A percentile compares a stretch with the other conserved stretches of the same genome.
Evolutionary conservation across 202 grass and related monocot species (phyloP).

Genomic region (Panicum virgatum): DNA sequence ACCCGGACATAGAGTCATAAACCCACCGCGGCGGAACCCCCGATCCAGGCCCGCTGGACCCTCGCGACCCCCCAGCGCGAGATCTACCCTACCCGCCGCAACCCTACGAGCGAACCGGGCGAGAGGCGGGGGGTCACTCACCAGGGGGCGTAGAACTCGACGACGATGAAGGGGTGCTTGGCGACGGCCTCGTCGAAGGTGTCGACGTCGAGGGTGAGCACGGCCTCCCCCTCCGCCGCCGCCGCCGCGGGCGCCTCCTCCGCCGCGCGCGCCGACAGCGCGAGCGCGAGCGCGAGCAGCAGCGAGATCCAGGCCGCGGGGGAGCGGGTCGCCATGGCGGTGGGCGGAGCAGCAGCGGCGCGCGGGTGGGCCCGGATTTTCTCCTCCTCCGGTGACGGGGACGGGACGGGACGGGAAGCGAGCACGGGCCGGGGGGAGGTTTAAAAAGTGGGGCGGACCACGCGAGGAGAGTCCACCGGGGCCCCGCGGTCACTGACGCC

Average conservation of each 20-base stretch:
- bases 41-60: conserved; percentile 12
- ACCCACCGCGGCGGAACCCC: background rate
- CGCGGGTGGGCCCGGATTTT: background rate
- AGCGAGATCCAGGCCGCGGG: conserved; percentile 67
- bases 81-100: conserved; percentile 32
- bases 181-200: conserved; percentile 73
- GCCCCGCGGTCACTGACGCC: rapidly evolving
- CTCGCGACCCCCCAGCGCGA: background rate
- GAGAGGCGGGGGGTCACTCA: conserved; percentile 29
- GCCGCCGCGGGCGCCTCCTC: conserved; percentile 26
- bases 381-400: background rate
- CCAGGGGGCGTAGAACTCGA: conserved; percentile 99
- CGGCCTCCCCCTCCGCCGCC: conserved; percentile 53
- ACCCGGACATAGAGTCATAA: too few species aligned
- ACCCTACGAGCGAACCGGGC: background rate
- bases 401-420: background rate
- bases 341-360: too few species aligned
- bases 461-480: background rate
- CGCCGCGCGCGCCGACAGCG: conserved; percentile 11
- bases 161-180: conserved; percentile 85
- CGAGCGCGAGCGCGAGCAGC: conserved; percentile 52
- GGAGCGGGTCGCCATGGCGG: conserved; percentile 65
- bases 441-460: conserved; percentile 25
- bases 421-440: background rate
- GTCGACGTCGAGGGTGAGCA: conserved; percentile 74